These are phyloP conservation scores for Aspergillus sojae DNA, from an alignment of 2,329 filamentous ascomycete genomes.

Conservation along the genomic window DNA sequence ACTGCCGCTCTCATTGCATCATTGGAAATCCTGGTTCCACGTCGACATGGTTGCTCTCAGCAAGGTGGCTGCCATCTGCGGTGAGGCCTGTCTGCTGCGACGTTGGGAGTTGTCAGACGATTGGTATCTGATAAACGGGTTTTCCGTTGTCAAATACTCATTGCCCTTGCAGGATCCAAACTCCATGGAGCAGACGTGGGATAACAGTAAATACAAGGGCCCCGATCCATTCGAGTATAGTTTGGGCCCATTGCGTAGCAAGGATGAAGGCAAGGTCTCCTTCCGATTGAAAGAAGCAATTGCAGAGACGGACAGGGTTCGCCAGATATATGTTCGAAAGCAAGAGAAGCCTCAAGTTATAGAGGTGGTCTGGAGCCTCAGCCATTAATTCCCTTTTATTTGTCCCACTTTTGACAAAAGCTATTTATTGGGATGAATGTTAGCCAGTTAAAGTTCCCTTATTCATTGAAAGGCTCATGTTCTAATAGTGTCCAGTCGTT, in stretches of 20 bases:
- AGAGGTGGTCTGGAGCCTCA: conserved; percentile 26
- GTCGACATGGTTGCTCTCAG: conserved; percentile 50
- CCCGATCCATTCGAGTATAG: conserved; percentile 51
- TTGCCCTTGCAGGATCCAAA: conserved; percentile 40
- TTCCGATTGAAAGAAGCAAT: conserved; percentile 50
- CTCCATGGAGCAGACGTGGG: conserved; percentile 56
- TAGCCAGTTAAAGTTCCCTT: not conserved
- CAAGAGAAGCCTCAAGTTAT: conserved; percentile 20
- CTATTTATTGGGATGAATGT: no score
- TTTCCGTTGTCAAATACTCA: conserved; percentile 55
- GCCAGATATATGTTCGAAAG: conserved; percentile 55
- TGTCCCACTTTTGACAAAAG: not conserved
- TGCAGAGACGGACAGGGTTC: conserved; percentile 42
- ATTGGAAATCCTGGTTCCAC: conserved; percentile 15
- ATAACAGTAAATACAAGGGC: conserved; percentile 40
- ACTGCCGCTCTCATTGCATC: conserved; percentile 40
- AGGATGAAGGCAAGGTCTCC: conserved; percentile 51
- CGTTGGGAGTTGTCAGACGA: conserved; percentile 47
- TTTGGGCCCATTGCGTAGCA: conserved; percentile 50
- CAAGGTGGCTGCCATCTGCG: conserved; percentile 50
- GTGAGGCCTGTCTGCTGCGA: conserved; percentile 55
- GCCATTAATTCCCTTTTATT: not conserved
- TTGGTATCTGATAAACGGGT: conserved; percentile 57
- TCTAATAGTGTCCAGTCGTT: not conserved
- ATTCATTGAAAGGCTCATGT: not conserved